Base-by-base conservation (phyloP, 2,329 filamentous ascomycete genomes). In the Septoria linicola region DNA sequence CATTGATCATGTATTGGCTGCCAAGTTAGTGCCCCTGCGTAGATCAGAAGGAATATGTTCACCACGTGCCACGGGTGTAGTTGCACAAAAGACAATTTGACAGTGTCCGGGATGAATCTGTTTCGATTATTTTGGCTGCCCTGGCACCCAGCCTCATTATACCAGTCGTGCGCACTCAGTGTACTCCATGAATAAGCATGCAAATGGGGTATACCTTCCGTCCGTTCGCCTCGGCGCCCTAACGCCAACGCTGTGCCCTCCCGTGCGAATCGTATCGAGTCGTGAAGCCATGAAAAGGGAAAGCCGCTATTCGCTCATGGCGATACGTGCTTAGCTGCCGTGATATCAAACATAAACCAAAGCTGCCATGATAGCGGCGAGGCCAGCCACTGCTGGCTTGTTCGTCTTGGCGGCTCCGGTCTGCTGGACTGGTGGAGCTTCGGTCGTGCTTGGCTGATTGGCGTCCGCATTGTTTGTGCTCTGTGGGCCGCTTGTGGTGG, bases 341-440 rank as follows among this genome's bases (percentile, higher is more conserved):
- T 10, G 1, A 6, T 35, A 49, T 49, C 57, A 63, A 49, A 61
- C 44, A 49, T 58, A 52, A 40, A 54, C 42, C 41, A 61, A 36
- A 37, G 59, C 60, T 42, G 57, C 60, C 34, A 55, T 42, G 50
- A 55, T 43, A 39, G 57, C 60, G 16, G 55, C 59, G 41, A 59
- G 46, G 19, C 57, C 59, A 36, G 58, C 49, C 30, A 58, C 42
- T 41, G 51, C 50, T 42, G 58, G 57, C 27, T 58, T 42, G 34
- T 54, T 54, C 39, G 49, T 41, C 45, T 47, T 40, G 49, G 54
- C 59, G 32, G 52, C 59, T 40, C 51, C 47, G 42, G 49, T 52
- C 17, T 49, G 19, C 41, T 44, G 37, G 14, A 36, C 51, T 10
- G 50, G 42, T 31, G 61, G 55, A 23, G 59, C 58, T 11, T 46